phyloP scores from a whole-genome alignment of 148 eudicot genomes.

The Dianthus caryophyllus region DNA sequence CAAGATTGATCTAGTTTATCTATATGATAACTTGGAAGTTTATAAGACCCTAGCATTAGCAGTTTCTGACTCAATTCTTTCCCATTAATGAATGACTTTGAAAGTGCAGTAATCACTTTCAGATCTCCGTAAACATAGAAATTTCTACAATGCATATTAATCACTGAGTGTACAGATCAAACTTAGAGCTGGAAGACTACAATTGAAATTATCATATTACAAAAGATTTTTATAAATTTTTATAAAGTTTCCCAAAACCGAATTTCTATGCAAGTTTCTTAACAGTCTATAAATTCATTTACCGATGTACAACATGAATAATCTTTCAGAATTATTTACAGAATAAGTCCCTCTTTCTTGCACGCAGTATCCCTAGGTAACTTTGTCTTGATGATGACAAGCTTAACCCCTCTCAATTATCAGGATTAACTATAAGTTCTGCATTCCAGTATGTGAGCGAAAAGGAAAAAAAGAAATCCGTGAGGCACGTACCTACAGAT shows the following conservation, averaged over 20 bases:
- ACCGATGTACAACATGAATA: too few relatives aligned
- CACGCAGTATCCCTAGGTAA: too few relatives aligned
- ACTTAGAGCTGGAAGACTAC: not conserved
- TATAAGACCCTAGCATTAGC: too few relatives aligned
- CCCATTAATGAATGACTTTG: not conserved
- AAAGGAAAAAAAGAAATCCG: conserved; percentile 5
- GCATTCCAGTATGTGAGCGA: not conserved
- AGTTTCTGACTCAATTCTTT: not conserved
- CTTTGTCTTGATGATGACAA: not conserved
- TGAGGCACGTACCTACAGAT: conserved; percentile 60
- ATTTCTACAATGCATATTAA: conserved; percentile 1
- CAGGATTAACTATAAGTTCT: not conserved
- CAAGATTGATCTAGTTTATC: not conserved
- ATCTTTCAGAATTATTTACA: too few relatives aligned
- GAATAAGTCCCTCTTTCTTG: too few relatives aligned
- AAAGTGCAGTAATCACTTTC: not conserved
- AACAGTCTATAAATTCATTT: not conserved
- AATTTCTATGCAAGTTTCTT: not conserved
- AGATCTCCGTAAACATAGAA: not conserved
- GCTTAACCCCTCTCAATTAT: not conserved
- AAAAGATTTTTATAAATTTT: not conserved
- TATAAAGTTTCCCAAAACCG: not conserved
- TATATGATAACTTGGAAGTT: not conserved
- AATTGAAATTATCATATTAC: not conserved
- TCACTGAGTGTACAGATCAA: not conserved